Evolutionary conservation across 148 eudicot genomes (phyloP).

Genomic region (Dianthus caryophyllus): DNA sequence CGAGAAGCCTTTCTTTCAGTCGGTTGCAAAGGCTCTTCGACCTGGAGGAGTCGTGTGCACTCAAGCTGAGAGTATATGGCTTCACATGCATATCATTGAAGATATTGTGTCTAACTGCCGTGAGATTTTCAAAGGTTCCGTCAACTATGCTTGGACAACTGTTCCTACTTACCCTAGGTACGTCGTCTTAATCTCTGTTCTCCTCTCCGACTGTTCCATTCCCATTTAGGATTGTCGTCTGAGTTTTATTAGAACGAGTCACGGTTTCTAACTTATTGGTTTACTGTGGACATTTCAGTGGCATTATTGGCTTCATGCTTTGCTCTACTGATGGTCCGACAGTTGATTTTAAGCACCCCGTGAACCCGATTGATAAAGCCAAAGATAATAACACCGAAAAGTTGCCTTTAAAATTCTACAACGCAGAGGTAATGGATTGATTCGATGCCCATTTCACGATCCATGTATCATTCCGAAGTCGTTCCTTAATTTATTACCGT

Average conservation of each 20-base stretch:
- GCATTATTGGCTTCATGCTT: conserved; percentile 94
- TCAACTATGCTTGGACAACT: conserved; percentile 97
- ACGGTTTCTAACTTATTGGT: not conserved
- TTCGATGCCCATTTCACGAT: not conserved
- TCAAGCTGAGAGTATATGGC: conserved; percentile 99
- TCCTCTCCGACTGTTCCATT: not conserved
- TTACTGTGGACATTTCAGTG: conserved; percentile 44
- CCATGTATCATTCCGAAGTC: not conserved
- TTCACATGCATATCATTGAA: conserved; percentile 97
- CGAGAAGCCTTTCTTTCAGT: conserved; percentile 87
- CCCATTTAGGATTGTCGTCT: not conserved
- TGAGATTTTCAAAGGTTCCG: conserved; percentile 82
- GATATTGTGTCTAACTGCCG: conserved; percentile 84
- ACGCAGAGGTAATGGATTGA: conserved; percentile 64
- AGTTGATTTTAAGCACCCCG: conserved; percentile 83
- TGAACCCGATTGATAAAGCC: conserved; percentile 67
- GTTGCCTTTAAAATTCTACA: conserved; percentile 83
- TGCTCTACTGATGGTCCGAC: conserved; percentile 91
- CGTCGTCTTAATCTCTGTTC: not conserved
- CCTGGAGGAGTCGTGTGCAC: conserved; percentile 98
- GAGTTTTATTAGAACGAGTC: not conserved
- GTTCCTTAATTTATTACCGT: not conserved
- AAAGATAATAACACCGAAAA: conserved; percentile 36
- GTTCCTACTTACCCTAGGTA: conserved; percentile 98
- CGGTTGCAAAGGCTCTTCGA: conserved; percentile 85